phyloP scores from a whole-genome alignment of 352 stramenopile genomes.

The Phytophthora vignae region DNA sequence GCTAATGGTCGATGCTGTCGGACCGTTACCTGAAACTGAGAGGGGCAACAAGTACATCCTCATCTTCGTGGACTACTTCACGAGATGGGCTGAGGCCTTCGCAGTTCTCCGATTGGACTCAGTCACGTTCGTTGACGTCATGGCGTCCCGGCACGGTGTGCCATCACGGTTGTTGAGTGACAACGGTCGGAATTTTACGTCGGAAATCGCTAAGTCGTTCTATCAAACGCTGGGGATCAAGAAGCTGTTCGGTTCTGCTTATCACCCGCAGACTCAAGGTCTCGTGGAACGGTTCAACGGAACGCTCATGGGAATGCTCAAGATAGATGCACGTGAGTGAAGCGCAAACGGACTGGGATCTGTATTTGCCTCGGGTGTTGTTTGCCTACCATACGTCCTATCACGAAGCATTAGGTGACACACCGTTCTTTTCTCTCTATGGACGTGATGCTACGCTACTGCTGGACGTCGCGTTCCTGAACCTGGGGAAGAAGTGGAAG shows the following conservation, averaged over 20 bases:
- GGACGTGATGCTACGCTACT: constrained; percentile 2
- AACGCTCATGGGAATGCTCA: too few relatives aligned
- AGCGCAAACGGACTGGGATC: too few relatives aligned
- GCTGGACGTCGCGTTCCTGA: constrained; percentile 18
- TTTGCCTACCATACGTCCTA: background rate
- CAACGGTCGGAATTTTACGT: constrained; percentile 6
- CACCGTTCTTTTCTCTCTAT: constrained; percentile 14
- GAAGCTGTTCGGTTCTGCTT: constrained; percentile 2
- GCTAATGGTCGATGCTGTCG: background rate
- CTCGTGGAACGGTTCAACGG: too few relatives aligned
- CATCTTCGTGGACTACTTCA: background rate
- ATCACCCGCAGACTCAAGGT: constrained; percentile 3
- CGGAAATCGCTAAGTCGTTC: constrained; percentile 7
- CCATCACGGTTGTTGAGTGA: constrained; percentile 8
- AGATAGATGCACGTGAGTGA: too few relatives aligned
- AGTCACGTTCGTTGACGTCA: background rate
- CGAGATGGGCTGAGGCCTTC: background rate
- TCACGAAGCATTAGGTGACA: constrained; percentile 12
- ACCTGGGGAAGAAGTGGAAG: constrained; percentile 9
- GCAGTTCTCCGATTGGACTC: background rate
- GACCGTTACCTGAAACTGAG: background rate
- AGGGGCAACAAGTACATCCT: constrained; percentile 2
- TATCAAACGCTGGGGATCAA: constrained; percentile 11
- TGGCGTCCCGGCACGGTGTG: constrained; percentile 1
- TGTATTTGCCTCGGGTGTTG: too few relatives aligned